Base-by-base conservation (phyloP, 768 basidiomycete genomes). In the Macrolepiota dolichaula region DNA sequence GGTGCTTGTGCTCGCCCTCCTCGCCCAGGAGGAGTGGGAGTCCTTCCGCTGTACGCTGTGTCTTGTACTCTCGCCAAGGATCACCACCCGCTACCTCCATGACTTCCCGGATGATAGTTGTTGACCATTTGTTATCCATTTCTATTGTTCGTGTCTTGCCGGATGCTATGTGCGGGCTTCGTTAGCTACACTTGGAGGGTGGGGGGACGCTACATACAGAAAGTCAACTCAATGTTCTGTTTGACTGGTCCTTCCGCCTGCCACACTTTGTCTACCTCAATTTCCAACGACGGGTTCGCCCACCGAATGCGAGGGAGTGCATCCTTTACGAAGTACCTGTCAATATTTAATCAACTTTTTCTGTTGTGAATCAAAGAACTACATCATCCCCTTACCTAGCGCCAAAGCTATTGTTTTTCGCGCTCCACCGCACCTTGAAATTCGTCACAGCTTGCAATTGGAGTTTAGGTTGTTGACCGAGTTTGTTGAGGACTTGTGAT, bases 241-340 rank as follows among this genome's bases (percentile, higher is more conserved):
- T 75, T 76, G 84, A 90, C 0, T 65, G 69, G 17, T 88, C 87
- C 72, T 57, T 73, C 71, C 10, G 77, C 74, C 72, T 89, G 90
- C 35, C 72, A 75, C 47, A 79, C 72, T 62, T 79, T 85, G 64
- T 80, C 77, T 0, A 92, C 82, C 35, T 81, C 73, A 37, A 94
- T 85, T 32, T 81, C 76, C 25, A 93, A 66, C 7, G 77, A 70
- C 0, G 91, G 91, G 66, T 94, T 93, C 1, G 84, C 87, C 71
- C 83, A 92, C 11, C 84, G 87, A 77, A 94, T 89, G 32, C 89
- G 79, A 0, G 89, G 89, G 0, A 94, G 74, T n/a, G 89, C 81
- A 42, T 93, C 85, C 68, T 89, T 90, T 40, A 89, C 80, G 64
- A 94, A 93, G 76, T 91, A 86, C 49, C 92, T 91, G 38, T 12